phyloP scores from a whole-genome alignment of 495 filamentous ascomycete genomes.

The Niebla homalea region DNA sequence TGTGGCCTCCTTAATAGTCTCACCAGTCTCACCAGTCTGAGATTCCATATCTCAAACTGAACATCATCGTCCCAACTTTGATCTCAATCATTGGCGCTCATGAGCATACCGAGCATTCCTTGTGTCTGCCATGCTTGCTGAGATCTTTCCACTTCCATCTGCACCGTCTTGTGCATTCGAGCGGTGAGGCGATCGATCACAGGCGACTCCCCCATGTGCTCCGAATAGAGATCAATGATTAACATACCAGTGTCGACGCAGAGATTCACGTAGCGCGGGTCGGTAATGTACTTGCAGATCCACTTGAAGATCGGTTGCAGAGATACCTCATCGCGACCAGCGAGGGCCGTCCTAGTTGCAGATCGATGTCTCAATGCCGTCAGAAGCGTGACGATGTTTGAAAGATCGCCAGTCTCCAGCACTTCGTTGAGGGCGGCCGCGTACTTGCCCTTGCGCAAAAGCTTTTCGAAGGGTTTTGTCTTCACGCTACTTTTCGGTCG shows the following conservation, averaged over 20 bases:
- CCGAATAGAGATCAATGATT: slow-evolving; percentile 74
- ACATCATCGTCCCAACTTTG: too few species aligned
- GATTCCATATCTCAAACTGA: too few species aligned
- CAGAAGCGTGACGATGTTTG: slow-evolving; percentile 59
- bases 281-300: slow-evolving; percentile 61
- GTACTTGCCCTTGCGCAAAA: slow-evolving; percentile 69
- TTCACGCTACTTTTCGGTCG: slow-evolving; percentile 43
- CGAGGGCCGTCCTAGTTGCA: slow-evolving; percentile 68
- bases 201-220: slow-evolving; percentile 58
- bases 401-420: slow-evolving; percentile 45
- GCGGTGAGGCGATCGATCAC: slow-evolving; percentile 57
- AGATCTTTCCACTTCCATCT: slow-evolving; percentile 62
- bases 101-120: slow-evolving; percentile 74
- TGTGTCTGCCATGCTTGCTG: slow-evolving; percentile 63
- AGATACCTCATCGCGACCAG: slow-evolving; percentile 66
- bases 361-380: slow-evolving; percentile 77
- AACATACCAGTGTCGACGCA: slow-evolving; percentile 69
- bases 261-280: slow-evolving; percentile 63
- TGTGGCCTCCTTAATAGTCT: too few species aligned
- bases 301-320: slow-evolving; percentile 75
- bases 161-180: slow-evolving; percentile 52
- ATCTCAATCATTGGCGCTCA: slow-evolving; percentile 5
- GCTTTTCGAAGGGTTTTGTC: slow-evolving; percentile 63
- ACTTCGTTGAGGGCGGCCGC: slow-evolving; percentile 65
- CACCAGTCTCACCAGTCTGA: too few species aligned